Conservation (phyloP, 1,139 yeast species). For the Candida sp. region DNA sequence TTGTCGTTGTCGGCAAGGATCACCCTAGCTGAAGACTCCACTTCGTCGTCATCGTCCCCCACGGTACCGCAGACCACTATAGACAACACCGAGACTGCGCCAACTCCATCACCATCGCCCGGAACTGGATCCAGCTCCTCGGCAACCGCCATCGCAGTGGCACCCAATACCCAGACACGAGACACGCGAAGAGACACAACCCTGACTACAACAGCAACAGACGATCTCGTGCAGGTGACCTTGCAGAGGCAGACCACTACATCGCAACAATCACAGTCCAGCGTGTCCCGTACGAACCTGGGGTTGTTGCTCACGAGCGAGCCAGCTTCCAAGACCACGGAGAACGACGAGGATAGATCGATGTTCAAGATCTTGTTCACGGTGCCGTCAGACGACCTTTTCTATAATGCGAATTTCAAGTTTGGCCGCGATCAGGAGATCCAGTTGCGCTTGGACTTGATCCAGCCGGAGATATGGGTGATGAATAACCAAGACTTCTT, state of each 20-base stretch:
- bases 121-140: background rate
- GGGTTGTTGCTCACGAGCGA: slow-evolving; percentile 9
- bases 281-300: slow-evolving; percentile 12
- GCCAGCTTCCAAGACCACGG: slow-evolving; percentile 18
- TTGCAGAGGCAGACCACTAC: slow-evolving; percentile 16
- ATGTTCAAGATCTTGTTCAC: slow-evolving; percentile 26
- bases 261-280: slow-evolving; percentile 4
- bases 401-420: slow-evolving; percentile 19
- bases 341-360: slow-evolving; percentile 18
- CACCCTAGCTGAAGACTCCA: background rate
- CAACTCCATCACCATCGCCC: background rate
- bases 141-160: background rate
- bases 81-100: background rate
- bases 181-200: slow-evolving; percentile 1
- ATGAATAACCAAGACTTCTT: slow-evolving; percentile 28
- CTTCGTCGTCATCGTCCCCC: background rate
- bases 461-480: slow-evolving; percentile 44
- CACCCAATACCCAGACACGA: background rate
- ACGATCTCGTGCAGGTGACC: slow-evolving; percentile 11
- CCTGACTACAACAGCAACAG: slow-evolving; percentile 4
- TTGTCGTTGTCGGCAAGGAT: background rate
- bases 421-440: slow-evolving; percentile 17
- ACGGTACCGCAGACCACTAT: background rate
- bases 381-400: slow-evolving; percentile 14
- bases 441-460: slow-evolving; percentile 31